Percentiles rank a stretch among this genome's conserved stretches.
Conservation (phyloP, 345 rosid genomes). For the Rhizophora mangle region DNA sequence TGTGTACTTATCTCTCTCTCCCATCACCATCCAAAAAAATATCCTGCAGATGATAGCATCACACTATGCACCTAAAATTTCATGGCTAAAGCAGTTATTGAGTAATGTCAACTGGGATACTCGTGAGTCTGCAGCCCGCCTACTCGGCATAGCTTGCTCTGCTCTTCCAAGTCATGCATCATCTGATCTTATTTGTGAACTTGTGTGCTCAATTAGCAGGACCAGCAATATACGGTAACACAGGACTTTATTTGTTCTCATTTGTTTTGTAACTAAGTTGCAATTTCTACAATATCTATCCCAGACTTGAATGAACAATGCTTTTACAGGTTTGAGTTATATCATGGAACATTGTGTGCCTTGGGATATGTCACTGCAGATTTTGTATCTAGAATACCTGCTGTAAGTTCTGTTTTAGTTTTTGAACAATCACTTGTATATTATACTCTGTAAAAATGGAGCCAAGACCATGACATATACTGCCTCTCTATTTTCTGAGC, state of each 20-base stretch:
- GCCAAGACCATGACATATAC: neutral
- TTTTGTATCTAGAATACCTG: conserved; percentile 44
- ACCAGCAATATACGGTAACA: conserved; percentile 56
- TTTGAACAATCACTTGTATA: neutral
- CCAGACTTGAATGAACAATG: conserved; percentile 10
- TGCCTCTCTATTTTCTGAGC: neutral
- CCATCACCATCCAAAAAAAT: neutral
- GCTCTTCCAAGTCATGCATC: conserved; percentile 53
- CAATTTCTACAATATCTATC: conserved; percentile 11
- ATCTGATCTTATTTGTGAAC: conserved; percentile 55
- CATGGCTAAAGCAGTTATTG: conserved; percentile 81
- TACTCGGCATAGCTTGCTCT: conserved; percentile 91
- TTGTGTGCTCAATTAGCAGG: conserved; percentile 49
- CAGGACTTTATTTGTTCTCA: neutral
- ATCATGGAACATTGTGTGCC: conserved; percentile 75
- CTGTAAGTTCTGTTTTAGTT: conserved; percentile 48
- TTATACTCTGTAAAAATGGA: neutral
- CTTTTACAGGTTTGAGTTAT: conserved; percentile 68
- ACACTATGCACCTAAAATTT: conserved; percentile 52
- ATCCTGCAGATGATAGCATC: conserved; percentile 61
- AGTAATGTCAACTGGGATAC: conserved; percentile 78
- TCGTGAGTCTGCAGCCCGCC: conserved; percentile 84
- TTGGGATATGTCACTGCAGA: conserved; percentile 80
- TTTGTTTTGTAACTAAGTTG: neutral
- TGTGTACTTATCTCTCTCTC: conserved; percentile 7